These are phyloP conservation scores for Atalantia buxifolia DNA, from an alignment of 345 rosid species.

Conservation along the genomic window DNA sequence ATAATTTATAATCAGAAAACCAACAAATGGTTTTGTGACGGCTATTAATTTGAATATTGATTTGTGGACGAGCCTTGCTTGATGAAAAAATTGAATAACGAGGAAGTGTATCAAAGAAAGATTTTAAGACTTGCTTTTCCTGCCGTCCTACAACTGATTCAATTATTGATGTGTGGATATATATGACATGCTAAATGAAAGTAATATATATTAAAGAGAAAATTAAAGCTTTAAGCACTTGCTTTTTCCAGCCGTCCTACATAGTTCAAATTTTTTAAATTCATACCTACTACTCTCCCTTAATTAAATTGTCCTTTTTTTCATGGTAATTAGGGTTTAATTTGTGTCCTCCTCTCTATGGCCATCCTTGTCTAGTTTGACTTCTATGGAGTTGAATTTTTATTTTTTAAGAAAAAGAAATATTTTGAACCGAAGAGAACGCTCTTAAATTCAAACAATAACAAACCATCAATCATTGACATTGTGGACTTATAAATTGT, in stretches of 20 bases:
- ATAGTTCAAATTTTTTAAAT: not conserved
- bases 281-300: conserved; percentile 14
- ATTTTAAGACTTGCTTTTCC: not conserved
- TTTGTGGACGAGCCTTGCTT: conserved; percentile 19
- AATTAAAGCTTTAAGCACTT: not conserved
- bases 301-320: not conserved
- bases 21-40: conserved; percentile 4
- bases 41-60: not conserved
- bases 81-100: conserved; percentile 9
- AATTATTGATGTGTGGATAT: not conserved
- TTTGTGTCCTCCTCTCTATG: not conserved
- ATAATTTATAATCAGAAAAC: not conserved
- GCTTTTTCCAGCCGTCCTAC: not conserved
- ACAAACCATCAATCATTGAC: conserved; percentile 22
- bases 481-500: conserved; percentile 16
- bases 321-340: conserved; percentile 7
- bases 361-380: conserved; percentile 30
- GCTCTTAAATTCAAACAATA: conserved; percentile 20
- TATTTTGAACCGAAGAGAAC: conserved; percentile 7
- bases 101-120: not conserved
- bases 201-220: no score
- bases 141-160: conserved; percentile 16
- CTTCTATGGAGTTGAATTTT: conserved; percentile 13
- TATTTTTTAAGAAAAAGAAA: not conserved
- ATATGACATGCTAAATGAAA: no score